Base-by-base conservation (phyloP, 805 yeast genomes). In the Starmerella gropengiesseri region DNA sequence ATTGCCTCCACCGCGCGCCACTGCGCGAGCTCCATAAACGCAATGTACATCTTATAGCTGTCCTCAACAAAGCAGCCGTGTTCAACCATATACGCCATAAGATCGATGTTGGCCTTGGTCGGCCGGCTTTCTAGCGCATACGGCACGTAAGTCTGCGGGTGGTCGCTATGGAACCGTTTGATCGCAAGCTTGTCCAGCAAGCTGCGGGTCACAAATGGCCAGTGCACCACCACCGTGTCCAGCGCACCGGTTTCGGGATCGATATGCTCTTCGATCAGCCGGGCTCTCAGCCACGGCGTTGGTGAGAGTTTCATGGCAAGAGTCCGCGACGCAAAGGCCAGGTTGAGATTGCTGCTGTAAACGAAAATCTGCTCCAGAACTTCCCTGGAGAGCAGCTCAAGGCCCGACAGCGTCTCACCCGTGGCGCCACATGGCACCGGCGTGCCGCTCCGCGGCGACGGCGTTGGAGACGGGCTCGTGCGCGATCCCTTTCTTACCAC, bases 131-230 rank as follows among this genome's bases (percentile, higher is more conserved):
- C 69, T 79, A 52, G 81, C 79, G 57, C 63, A 79, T 49, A 91
- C 79, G 67, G 95, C 89, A 28, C 93, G 93, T 5, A 78, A 81
- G 3, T 93, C 91, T 21, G 43, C 23, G 31, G 12, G 12, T 19
- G 26, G 13, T 25, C 28, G 19, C 38, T 20, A 3, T 18, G 25
- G 19, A 33, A 31, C 13, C 21, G 19, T 16, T 27, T 8, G 25
- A 38, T 17, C 16, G 18, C 21, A 7, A 42, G 29, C 27, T 28
- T 17, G 25, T 82, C 82, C 8, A 74, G 25, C 25, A 36, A 27
- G 25, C 25, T 18, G 12, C 31, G 31, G 16, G 39, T 36, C 30
- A 60, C 46, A 46, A 61, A 56, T 17, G 54, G 52, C 44, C 56
- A 53, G 14, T 18, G 12, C 13, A 48, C 31, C 9, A 49, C 43